phyloP scores from a whole-genome alignment of 2,329 filamentous ascomycete species.

The Scedosporium dehoogii region DNA sequence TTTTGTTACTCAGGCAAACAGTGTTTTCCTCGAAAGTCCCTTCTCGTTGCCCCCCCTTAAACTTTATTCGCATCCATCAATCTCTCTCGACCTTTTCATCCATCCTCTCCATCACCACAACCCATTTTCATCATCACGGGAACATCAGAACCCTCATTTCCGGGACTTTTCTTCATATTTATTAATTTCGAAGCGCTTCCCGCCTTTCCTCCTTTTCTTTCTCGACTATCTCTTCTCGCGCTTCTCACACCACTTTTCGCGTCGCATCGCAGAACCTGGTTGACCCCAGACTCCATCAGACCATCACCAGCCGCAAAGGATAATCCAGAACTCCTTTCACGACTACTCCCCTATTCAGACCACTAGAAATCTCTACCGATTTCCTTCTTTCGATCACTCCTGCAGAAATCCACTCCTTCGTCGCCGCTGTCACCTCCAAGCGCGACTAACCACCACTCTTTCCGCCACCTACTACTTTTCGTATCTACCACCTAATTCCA shows the following conservation, averaged over 20 bases:
- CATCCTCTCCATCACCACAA: slow-evolving; percentile 8
- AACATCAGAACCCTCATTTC: slow-evolving; percentile 7
- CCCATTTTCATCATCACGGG: slow-evolving; percentile 8
- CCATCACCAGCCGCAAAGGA: neutral
- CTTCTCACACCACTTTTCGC: neutral
- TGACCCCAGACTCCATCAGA: neutral
- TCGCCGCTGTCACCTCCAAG: neutral
- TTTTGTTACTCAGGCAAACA: neutral
- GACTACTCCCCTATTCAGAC: neutral
- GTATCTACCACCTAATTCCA: slow-evolving; percentile 13
- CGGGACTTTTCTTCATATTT: slow-evolving; percentile 9
- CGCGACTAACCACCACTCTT: neutral
- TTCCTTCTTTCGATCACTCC: neutral
- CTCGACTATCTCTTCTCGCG: neutral
- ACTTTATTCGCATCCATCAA: neutral
- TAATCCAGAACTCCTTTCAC: neutral
- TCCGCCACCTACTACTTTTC: slow-evolving; percentile 11
- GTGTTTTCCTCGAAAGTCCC: neutral
- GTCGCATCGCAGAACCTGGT: neutral
- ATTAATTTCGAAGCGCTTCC: neutral
- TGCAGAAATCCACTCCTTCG: neutral
- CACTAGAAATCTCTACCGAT: neutral
- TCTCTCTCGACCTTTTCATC: slow-evolving; percentile 3
- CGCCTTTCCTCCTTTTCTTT: neutral
- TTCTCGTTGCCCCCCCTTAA: neutral